Conservation (phyloP, 2,329 filamentous ascomycete species). For the Oidium heveae region DNA sequence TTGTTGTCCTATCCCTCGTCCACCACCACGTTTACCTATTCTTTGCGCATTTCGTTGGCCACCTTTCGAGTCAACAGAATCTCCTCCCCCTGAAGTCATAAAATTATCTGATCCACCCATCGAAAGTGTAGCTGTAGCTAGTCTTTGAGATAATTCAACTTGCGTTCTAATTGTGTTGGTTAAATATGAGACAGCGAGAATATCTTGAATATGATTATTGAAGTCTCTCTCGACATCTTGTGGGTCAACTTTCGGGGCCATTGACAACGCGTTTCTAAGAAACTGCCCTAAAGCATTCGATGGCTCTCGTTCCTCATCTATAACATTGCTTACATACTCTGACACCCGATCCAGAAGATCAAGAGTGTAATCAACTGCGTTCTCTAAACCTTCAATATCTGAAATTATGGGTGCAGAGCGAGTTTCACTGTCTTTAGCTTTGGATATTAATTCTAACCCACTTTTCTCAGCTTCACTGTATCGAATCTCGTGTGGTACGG, state of each 20-base stretch:
- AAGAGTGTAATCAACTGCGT: slow-evolving; percentile 65
- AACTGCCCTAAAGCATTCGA: slow-evolving; percentile 85
- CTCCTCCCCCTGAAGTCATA: slow-evolving; percentile 18
- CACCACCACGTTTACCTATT: slow-evolving; percentile 24
- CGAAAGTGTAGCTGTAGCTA: slow-evolving; percentile 54
- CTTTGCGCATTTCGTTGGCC: slow-evolving; percentile 20
- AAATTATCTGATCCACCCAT: slow-evolving; percentile 23
- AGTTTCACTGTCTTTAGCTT: slow-evolving; percentile 55
- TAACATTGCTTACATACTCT: slow-evolving; percentile 75
- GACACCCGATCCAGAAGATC: slow-evolving; percentile 76
- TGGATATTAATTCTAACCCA: slow-evolving; percentile 60
- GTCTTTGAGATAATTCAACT: slow-evolving; percentile 87
- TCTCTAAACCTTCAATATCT: slow-evolving; percentile 74
- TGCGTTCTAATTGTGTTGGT: slow-evolving; percentile 97
- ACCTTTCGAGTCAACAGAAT: slow-evolving; percentile 17
- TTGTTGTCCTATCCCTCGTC: slow-evolving; percentile 22
- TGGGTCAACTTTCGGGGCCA: slow-evolving; percentile 84
- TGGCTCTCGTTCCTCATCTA: slow-evolving; percentile 79
- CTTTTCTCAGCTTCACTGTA: slow-evolving; percentile 60
- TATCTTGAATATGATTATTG: slow-evolving; percentile 99
- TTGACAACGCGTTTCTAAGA: slow-evolving; percentile 73
- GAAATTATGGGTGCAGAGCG: slow-evolving; percentile 50
- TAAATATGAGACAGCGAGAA: slow-evolving; percentile 91
- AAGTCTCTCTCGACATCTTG: slow-evolving; percentile 89
- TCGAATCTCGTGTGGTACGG: slow-evolving; percentile 81